Conservation (phyloP, 2,329 filamentous ascomycete species). For the Aspergillus proliferans region DNA sequence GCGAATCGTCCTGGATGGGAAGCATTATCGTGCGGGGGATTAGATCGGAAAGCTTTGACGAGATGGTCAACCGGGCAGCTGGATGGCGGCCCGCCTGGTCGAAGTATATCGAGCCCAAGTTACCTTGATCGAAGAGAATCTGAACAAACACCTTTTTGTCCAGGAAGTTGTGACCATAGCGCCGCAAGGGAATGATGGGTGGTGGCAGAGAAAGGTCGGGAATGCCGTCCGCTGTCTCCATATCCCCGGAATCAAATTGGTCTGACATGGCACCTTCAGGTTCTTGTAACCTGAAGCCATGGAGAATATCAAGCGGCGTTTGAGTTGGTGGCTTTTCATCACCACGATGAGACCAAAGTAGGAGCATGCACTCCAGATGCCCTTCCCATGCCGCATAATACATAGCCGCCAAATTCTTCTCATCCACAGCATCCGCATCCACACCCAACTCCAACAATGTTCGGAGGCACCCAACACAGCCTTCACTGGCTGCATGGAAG, state of each 20-base stretch:
- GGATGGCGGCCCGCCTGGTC: slow-evolving; percentile 97
- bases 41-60: slow-evolving; percentile 89
- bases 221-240: slow-evolving; percentile 75
- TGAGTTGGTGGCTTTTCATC: slow-evolving; percentile 16
- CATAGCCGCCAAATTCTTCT: slow-evolving; percentile 89
- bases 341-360: slow-evolving; percentile 52
- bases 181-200: slow-evolving; percentile 86
- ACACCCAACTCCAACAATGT: slow-evolving; percentile 74
- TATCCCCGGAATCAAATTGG: slow-evolving; percentile 50
- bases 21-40: slow-evolving; percentile 95
- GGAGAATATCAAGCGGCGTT: slow-evolving; percentile 29
- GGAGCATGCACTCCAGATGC: slow-evolving; percentile 85
- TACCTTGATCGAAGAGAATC: slow-evolving; percentile 73
- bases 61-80: slow-evolving; percentile 88
- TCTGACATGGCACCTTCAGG: slow-evolving; percentile 18
- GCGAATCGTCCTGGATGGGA: slow-evolving; percentile 92
- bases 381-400: slow-evolving; percentile 99
- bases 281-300: slow-evolving; percentile 27
- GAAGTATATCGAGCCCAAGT: slow-evolving; percentile 70
- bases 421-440: slow-evolving; percentile 73
- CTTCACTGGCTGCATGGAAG: slow-evolving; percentile 93
- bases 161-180: slow-evolving; percentile 97
- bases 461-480: slow-evolving; percentile 80
- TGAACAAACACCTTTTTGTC: slow-evolving; percentile 96
- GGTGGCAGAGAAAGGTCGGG: slow-evolving; percentile 87